Base-by-base conservation (phyloP, 768 basidiomycete species). In the Amanita phalloides region DNA sequence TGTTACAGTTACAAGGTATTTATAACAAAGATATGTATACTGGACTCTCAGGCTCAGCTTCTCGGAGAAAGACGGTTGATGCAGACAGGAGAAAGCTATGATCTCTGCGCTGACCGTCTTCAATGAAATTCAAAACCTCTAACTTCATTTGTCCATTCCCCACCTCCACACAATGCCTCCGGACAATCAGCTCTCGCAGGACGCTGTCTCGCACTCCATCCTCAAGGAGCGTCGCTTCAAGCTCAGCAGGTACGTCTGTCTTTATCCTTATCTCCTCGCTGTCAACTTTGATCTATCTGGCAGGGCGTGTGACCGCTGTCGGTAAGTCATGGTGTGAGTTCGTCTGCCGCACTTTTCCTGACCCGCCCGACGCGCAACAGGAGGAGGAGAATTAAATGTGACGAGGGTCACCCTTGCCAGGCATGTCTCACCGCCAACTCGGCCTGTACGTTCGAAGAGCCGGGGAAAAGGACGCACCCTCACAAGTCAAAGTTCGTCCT, bases 281-380 rank as follows among this genome's bases (percentile, higher is more conserved):
- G 35, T 37, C 8, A 9, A 52, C 43, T 57, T 51, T 56, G 17
- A 26, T 55, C 57, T 58, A 43, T 55, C 35, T n/a, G 53, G 32
- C 56, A 90, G 89, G 64, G 88, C 89, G 54, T 91, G 89, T 73
- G 89, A 91, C 76, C 86, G 89, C 54, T 91, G 89, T 72, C 81
- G 89, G 87, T 90, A 70, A 75, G 85, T 4, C 26, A 14, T 9
- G 23, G 26, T 21, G 17, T 17, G 17, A 17, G 6, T 28, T 33
- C 32, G 11, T 17, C 14, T 41, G 7, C 9, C 57, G 32, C 30
- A 5, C 53, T 7, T 2, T 28, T 17, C 28, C 42, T 42, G 37
- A 43, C 54, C 36, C 28, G 10, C 51, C 25, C 8, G 5, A 30
- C 28, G 7, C 13, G 8, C 43, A 5, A 17, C 57, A 90, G 88